Evolutionary conservation across 2,329 filamentous ascomycete species (phyloP), one percentile per base, ranked within the genome.

Genomic region (Exophiala viscosa): DNA sequence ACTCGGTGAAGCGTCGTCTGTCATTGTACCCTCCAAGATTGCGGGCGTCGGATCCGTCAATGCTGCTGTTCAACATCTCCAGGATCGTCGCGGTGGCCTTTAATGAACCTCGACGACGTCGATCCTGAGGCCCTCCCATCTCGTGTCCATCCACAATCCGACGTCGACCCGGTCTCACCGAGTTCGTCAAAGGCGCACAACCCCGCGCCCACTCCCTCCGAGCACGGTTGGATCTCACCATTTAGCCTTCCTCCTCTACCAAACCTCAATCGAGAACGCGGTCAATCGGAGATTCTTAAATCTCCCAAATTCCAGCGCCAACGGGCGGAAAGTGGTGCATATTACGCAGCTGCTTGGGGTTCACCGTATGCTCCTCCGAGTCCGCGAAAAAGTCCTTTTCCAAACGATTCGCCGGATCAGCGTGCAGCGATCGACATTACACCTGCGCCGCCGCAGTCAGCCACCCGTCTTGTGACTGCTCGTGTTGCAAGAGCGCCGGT

Each of bases 341-440:
- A 80, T 66, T 82, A 82, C 65, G 93, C 89, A 42, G 86, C 90
- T 44, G 91, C 86, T 68, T 96, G 91, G 90, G 91, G 91, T 51
- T 96, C 90, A 48, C 91, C 91, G 17, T 96, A 96, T 72, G 85
- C 87, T 50, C 79, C 85, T 35, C 74, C 78, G 10, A 86, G 73
- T 60, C 69, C 72, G 45, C 68, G 71, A 45, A 66, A 67, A 60
- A 61, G 71, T 18, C 71, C 72, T 52, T 65, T 67, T 60, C 67
- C 68, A 47, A 54, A 70, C 36, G 70, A 55, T 67, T 42, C 40
- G 15, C 23, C 28, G 5, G 34, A 35, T 58, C 70, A 70, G 57
- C 68, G 81, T 78, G 62, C 71, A 71, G 52, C 84, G 47, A 39
- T 68, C 50, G 65, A 66, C 48, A 63, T 57, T 46, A 65, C 57